Percentiles rank a stretch among this genome's conserved stretches.
These are phyloP conservation scores for Chytriomyces sp. DNA, from an alignment of 192 early-diverging fungal genomes.

Conservation along the genomic window DNA sequence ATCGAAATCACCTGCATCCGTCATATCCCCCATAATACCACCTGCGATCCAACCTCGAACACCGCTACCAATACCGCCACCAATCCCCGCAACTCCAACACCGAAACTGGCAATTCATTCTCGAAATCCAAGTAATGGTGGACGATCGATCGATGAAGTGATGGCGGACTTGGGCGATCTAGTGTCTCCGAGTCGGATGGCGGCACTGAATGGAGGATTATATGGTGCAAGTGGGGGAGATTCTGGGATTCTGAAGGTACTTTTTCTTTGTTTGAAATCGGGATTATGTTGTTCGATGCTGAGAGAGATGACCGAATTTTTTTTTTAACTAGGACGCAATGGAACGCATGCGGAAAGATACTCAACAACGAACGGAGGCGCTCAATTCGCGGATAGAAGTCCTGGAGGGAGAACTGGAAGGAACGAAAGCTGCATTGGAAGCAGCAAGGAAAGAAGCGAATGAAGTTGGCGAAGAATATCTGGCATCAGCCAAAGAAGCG, in stretches of 20 bases:
- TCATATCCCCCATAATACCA: neutral
- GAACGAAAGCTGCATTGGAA: neutral
- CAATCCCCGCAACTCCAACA: neutral
- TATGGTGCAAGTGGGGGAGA: neutral
- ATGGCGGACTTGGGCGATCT: conserved; percentile 21
- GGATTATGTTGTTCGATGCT: no score
- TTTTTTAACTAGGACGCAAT: conserved; percentile 18
- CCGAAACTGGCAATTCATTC: neutral
- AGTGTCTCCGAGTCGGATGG: neutral
- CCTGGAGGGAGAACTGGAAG: conserved; percentile 13
- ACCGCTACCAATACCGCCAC: conserved; percentile 9
- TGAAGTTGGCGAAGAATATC: neutral
- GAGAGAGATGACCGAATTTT: neutral
- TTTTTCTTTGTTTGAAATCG: no score
- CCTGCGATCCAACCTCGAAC: neutral
- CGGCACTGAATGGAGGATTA: neutral
- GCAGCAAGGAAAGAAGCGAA: neutral
- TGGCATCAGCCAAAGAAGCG: neutral
- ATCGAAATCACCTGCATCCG: neutral
- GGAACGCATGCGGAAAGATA: conserved; percentile 35
- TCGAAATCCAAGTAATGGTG: neutral
- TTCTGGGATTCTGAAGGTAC: neutral
- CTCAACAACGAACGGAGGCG: neutral
- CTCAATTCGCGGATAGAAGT: neutral
- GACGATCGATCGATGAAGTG: conserved; percentile 22